Base-by-base conservation (phyloP, 306 rosid genomes). In the Pterocarpus macrocarpus region DNA sequence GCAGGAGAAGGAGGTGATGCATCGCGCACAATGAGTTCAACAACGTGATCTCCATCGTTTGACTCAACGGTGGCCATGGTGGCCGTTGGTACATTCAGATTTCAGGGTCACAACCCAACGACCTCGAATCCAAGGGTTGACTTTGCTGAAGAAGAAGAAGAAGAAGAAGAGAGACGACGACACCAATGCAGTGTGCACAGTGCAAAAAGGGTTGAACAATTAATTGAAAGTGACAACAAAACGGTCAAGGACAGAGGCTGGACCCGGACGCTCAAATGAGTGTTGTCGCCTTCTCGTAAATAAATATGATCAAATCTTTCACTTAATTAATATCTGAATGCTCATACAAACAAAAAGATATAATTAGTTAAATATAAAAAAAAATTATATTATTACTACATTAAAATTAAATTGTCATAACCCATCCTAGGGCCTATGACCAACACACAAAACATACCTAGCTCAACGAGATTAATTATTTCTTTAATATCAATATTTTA, bases 21-120 rank as follows among this genome's bases (percentile, higher is more conserved):
- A 57, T 86, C 89, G 70, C 83, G 87, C 6, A 77, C 85, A 55
- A 87, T 76, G 43, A 90, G 95, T 85, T 94, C 97, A 47, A 94
- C 82, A 34, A 84, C 79, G 59, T 83, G 87, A 76, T 89, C 91
- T 44, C 45, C 71, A 49, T 55, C 82, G 59, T 69, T 82, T 45
- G 61, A 81, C 76, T 84, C 90, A 8, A 87, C 28, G 44, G 92
- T 56, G 55, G 89, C 84, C 91, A 85, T 88, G 15, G 32, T 17
- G 50, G 30, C 17, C 17, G 43, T 43, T 7, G 8, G 70, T 7
- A 50, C 79, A 69, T 78, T 71, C 84, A 72, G 65, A 85, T 58
- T 75, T 70, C 71, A 34, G 14, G n/a, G 13, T 1, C 38, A 12
- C 36, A 7, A n/a, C 30, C 52, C 8, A 57, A 71, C 56, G 62